Evolutionary conservation across 2,329 filamentous ascomycete species (phyloP), one percentile per base, ranked within the genome.

Genomic region (Orbilia blumenaviensis): DNA sequence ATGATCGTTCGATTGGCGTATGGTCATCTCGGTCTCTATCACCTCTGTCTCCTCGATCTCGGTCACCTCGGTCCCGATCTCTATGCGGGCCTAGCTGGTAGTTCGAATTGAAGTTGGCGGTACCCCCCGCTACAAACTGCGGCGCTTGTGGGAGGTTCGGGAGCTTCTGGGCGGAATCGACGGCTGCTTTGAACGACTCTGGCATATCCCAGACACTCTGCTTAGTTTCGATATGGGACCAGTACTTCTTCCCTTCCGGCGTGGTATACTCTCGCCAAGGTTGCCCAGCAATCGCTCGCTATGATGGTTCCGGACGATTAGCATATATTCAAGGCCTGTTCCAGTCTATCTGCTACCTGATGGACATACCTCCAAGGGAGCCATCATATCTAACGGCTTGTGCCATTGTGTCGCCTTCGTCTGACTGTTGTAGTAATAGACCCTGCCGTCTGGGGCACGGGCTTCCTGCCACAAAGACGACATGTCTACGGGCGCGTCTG

Each of bases 161-260:
- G 32, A 78, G 48, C 34, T 72, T 64, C 63, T 79, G 78, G 8
- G 77, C 78, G 10, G 76, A 87, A 61, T 90, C 90, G 71, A 94
- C 85, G 75, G 92, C 91, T 80, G 87, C 87, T 81, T 92, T 93
- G 84, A 94, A 94, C 78, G 85, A 89, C 66, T 93, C 91, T 67
- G 95, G 95, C 87, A 97, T 94, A 81, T 94, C 91, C 95, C 95
- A 99, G 32, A 92, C 93, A 82, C 93, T 98, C 84, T 93, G 88
- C 84, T 94, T 94, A 48, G 92, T 94, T 83, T 96, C 91, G 34
- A 90, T 92, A 83, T 99, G 95, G 83, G 94, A 94, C 92, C 93
- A 99, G 84, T 99, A 99, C 82, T 94, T 92, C 80, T 90, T 89
- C 52, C 94, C 95, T 78, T 92, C 92, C 77, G 93, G 89, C 21